A percentile compares a stretch with the other conserved stretches of the same genome.
Conservation (phyloP, 768 basidiomycete genomes). For the Dacryopinax primogenitus region DNA sequence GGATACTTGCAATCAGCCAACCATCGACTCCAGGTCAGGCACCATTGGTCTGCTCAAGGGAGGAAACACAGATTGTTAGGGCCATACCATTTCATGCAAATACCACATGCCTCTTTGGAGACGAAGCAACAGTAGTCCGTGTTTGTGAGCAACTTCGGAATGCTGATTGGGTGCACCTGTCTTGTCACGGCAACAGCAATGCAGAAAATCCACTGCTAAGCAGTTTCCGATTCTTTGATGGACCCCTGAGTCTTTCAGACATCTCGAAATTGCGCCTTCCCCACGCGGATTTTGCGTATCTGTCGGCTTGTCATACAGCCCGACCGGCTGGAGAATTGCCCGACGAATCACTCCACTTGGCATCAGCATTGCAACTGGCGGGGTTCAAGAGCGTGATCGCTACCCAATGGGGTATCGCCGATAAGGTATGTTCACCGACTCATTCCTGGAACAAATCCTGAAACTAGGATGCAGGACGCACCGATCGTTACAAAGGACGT, state of each 20-base stretch:
- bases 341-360: slow-evolving; percentile 11
- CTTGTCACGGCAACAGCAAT: slow-evolving; percentile 3
- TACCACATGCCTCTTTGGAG: neutral
- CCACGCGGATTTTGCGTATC: neutral
- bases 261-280: neutral
- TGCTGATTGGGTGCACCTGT: neutral
- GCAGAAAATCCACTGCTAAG: neutral
- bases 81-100: neutral
- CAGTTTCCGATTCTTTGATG: slow-evolving; percentile 4
- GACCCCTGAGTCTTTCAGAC: neutral
- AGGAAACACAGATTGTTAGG: neutral
- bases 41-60: neutral
- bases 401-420: slow-evolving; percentile 11
- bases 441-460: neutral
- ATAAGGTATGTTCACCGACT: neutral
- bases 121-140: neutral
- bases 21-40: neutral
- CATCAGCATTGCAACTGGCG: slow-evolving; percentile 9
- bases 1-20: neutral
- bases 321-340: neutral
- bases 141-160: neutral
- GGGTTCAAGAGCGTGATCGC: slow-evolving; percentile 13
- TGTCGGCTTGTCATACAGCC: neutral
- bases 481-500: slow-evolving; percentile 8
- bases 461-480: neutral